phyloP scores from a whole-genome alignment of 768 basidiomycete species.

The Russula ochroleuca region DNA sequence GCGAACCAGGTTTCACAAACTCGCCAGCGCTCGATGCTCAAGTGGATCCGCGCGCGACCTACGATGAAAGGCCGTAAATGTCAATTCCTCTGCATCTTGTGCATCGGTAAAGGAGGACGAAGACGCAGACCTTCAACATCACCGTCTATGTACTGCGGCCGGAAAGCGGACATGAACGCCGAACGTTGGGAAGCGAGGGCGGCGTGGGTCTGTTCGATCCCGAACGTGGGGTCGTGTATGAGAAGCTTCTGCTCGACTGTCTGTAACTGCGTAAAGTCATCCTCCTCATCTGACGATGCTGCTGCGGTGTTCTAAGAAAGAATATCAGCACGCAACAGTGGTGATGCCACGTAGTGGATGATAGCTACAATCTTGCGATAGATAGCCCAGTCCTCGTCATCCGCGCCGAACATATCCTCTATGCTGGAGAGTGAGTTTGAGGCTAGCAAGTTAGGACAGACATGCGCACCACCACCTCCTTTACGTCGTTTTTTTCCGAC shows the following conservation, averaged over 20 bases:
- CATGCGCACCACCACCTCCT: slow-evolving; percentile 61
- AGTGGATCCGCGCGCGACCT: slow-evolving; percentile 74
- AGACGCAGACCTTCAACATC: slow-evolving; percentile 52
- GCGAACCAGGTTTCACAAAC: slow-evolving; percentile 85
- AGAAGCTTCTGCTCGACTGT: slow-evolving; percentile 77
- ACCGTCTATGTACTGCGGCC: slow-evolving; percentile 72
- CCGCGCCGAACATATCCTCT: slow-evolving; percentile 92
- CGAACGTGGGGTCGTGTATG: slow-evolving; percentile 81
- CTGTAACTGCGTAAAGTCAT: slow-evolving; percentile 66
- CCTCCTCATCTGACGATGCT: slow-evolving; percentile 87
- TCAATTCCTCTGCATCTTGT: slow-evolving; percentile 48
- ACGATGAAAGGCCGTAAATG: slow-evolving; percentile 56
- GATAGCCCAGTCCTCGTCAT: slow-evolving; percentile 96
- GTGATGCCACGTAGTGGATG: neutral
- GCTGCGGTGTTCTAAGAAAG: slow-evolving; percentile 56
- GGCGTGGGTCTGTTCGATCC: slow-evolving; percentile 73
- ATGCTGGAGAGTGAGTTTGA: neutral
- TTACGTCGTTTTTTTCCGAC: slow-evolving; percentile 83
- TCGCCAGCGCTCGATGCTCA: slow-evolving; percentile 86
- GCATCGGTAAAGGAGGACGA: neutral
- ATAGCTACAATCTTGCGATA: slow-evolving; percentile 88
- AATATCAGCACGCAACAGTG: neutral
- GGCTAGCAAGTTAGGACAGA: neutral
- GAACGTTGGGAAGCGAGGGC: slow-evolving; percentile 73
- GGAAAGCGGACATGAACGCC: slow-evolving; percentile 81